Conservation (phyloP, 768 basidiomycete genomes). For the Clitopilus hobsonii region DNA sequence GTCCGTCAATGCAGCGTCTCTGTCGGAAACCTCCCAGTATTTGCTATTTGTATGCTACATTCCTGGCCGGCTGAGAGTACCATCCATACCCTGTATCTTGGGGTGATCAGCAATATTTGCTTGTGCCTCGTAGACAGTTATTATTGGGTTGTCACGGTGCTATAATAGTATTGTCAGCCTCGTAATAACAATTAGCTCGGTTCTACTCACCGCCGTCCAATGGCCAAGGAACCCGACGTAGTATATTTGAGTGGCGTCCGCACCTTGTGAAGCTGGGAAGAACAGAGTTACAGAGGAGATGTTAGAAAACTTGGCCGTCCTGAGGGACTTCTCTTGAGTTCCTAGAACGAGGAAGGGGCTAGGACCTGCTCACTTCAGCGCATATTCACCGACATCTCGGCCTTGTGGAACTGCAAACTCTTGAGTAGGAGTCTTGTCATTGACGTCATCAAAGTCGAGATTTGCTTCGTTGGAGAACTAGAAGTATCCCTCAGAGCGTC, state of each 20-base stretch:
- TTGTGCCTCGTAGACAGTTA: conserved; percentile 85
- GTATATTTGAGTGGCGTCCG: conserved; percentile 71
- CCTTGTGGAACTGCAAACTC: conserved; percentile 67
- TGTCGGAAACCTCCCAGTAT: too few relatives aligned
- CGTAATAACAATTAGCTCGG: not conserved
- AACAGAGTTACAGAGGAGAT: conserved; percentile 79
- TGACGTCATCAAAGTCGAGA: conserved; percentile 77
- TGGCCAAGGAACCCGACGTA: conserved; percentile 84
- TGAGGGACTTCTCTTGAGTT: too few relatives aligned
- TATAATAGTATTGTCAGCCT: conserved; percentile 22
- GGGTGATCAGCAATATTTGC: conserved; percentile 86
- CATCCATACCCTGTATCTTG: conserved; percentile 78
- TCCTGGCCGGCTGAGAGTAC: conserved; percentile 33
- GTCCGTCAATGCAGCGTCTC: too few relatives aligned
- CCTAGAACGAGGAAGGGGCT: too few relatives aligned
- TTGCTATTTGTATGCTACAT: too few relatives aligned
- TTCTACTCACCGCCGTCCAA: conserved; percentile 62
- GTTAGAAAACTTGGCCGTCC: conserved; percentile 83
- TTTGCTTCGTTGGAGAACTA: conserved; percentile 77
- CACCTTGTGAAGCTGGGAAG: conserved; percentile 77
- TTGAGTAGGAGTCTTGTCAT: conserved; percentile 60
- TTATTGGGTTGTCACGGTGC: conserved; percentile 73
- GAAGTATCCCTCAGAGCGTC: not conserved
- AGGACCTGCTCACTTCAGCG: conserved; percentile 53
- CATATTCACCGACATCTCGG: conserved; percentile 80